phyloP scores from a whole-genome alignment of 768 basidiomycete species.

The Cyathus striatus region DNA sequence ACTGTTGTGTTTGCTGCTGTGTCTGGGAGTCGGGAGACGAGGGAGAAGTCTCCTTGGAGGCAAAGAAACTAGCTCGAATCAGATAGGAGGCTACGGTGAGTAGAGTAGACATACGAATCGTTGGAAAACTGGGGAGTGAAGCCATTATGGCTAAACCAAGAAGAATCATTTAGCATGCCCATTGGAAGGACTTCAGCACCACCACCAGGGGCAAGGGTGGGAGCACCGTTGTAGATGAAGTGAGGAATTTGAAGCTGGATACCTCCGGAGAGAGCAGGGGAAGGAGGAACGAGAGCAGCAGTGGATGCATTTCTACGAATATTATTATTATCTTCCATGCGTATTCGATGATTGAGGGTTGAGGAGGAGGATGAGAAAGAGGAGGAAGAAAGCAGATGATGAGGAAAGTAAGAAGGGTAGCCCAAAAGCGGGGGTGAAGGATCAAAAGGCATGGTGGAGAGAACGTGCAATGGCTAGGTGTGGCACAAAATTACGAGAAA shows the following conservation, averaged over 20 bases:
- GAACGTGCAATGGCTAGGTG: neutral
- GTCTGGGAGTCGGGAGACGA: constrained; percentile 1
- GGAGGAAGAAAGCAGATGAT: neutral
- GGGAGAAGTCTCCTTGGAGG: neutral
- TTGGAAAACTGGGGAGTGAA: constrained; percentile 13
- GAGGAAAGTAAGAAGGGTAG: neutral
- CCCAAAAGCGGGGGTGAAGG: neutral
- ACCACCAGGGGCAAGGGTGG: constrained; percentile 63
- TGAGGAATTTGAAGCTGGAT: constrained; percentile 58
- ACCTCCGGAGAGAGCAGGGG: no score
- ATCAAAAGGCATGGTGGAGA: neutral
- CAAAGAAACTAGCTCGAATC: neutral
- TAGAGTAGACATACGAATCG: neutral
- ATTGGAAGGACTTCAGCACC: constrained; percentile 70
- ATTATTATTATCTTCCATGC: no score
- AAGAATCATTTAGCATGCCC: constrained; percentile 30
- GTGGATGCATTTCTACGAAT: no score
- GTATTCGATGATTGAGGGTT: no score
- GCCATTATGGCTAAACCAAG: constrained; percentile 46
- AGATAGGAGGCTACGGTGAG: neutral
- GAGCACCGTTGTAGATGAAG: constrained; percentile 53
- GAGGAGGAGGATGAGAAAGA: neutral
- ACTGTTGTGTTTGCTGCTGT: constrained; percentile 4
- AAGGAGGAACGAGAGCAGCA: no score
- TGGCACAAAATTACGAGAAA: neutral